These are phyloP conservation scores for Claviceps humidiphila DNA, from an alignment of 2,329 filamentous ascomycete species.

Conservation along the genomic window DNA sequence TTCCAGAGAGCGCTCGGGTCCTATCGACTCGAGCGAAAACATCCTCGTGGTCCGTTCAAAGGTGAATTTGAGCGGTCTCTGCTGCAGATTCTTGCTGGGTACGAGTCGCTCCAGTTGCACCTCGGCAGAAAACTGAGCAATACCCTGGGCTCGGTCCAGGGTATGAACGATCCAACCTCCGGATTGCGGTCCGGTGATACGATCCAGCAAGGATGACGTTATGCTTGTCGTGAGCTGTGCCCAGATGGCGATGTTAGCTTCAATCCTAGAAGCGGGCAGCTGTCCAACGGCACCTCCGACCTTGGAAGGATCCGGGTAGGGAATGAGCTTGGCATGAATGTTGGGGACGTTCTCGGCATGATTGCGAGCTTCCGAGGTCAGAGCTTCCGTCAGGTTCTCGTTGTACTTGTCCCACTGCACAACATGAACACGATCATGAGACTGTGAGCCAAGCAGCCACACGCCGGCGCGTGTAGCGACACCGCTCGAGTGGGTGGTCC, in stretches of 20 bases:
- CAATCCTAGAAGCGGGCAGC: conserved; percentile 9
- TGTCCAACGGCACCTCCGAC: conserved; percentile 9
- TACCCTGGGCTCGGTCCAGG: conserved; percentile 35
- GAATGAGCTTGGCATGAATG: conserved; percentile 28
- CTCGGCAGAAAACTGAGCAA: conserved; percentile 23
- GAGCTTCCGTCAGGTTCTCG: conserved; percentile 38
- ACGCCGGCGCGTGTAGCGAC: conserved; percentile 40
- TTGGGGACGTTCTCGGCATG: conserved; percentile 27
- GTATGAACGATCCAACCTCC: conserved; percentile 41
- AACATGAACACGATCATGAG: conserved; percentile 24
- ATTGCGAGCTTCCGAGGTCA: conserved; percentile 30
- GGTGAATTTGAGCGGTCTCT: conserved; percentile 33
- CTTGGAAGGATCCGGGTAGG: conserved; percentile 27
- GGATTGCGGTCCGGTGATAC: conserved; percentile 29
- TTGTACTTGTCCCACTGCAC: conserved; percentile 44
- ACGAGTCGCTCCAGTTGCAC: conserved; percentile 27
- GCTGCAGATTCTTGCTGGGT: conserved; percentile 17
- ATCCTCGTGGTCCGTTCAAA: conserved; percentile 30
- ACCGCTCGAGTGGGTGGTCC: conserved; percentile 36
- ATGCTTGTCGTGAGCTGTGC: conserved; percentile 36
- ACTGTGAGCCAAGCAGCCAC: conserved; percentile 35
- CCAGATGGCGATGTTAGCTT: conserved; percentile 32
- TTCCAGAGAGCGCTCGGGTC: conserved; percentile 27
- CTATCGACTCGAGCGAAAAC: conserved; percentile 25
- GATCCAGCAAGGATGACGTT: conserved; percentile 28